Evolutionary conservation across 176 grass and related monocot genomes (phyloP).

Genomic region (Cocos nucifera): DNA sequence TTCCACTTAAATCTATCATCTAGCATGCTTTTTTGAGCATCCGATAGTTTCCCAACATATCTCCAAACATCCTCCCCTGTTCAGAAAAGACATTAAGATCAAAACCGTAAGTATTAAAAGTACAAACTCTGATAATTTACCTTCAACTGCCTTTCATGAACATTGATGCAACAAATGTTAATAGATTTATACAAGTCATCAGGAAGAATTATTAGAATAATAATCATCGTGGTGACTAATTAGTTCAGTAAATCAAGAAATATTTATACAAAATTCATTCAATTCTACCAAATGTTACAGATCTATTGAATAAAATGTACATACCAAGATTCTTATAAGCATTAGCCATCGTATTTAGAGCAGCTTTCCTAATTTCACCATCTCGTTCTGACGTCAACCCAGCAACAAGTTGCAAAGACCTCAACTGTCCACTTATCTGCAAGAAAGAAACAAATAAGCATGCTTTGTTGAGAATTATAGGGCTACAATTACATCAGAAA

Average conservation of each 20-base stretch:
- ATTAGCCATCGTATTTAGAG: constrained; percentile 93
- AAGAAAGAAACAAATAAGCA: constrained; percentile 6
- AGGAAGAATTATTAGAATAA: no score
- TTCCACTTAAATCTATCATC: constrained; percentile 99
- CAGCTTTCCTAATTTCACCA: constrained; percentile 95
- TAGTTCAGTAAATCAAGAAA: no score
- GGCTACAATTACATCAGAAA: neutral
- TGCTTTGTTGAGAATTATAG: neutral
- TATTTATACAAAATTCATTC: no score
- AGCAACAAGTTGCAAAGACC: constrained; percentile 89
- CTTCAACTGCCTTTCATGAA: no score
- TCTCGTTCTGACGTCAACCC: constrained; percentile 84
- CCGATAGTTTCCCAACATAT: constrained; percentile 96
- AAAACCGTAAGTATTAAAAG: no score
- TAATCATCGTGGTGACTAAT: no score
- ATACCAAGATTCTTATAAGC: constrained; percentile 94
- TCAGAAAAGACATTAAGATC: constrained; percentile 6
- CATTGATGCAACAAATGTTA: no score
- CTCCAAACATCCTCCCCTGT: constrained; percentile 95
- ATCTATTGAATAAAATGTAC: neutral
- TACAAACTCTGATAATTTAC: no score
- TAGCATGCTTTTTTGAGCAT: constrained; percentile 99
- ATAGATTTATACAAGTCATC: no score
- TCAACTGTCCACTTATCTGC: constrained; percentile 93
- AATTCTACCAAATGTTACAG: no score